Percentiles rank a stretch among this genome's conserved stretches.
Evolutionary conservation across 768 basidiomycete genomes (phyloP).

Genomic region (Psilocybe subaeruginosa): DNA sequence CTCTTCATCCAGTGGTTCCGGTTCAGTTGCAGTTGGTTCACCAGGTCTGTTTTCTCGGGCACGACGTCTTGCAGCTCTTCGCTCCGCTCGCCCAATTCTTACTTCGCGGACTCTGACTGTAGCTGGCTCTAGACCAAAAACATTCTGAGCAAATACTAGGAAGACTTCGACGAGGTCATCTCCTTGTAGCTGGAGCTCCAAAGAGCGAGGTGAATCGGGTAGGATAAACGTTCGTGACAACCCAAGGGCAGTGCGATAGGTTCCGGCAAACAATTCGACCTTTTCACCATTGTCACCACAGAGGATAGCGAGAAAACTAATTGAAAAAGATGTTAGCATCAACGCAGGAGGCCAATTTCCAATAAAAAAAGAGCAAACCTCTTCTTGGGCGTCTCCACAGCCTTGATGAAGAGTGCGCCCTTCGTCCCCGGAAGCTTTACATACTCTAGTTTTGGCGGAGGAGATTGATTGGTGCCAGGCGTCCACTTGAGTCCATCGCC

Average conservation of each 20-base stretch:
- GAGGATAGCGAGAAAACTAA: slow-evolving; percentile 88
- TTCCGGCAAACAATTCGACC: slow-evolving; percentile 92
- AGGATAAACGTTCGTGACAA: slow-evolving; percentile 93
- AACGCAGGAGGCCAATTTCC: background rate
- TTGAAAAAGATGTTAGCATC: slow-evolving; percentile 1
- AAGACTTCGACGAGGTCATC: slow-evolving; percentile 94
- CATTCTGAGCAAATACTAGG: slow-evolving; percentile 88
- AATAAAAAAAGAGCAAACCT: slow-evolving; percentile 50
- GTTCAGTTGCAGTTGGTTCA: slow-evolving; percentile 44
- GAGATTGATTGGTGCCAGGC: slow-evolving; percentile 48
- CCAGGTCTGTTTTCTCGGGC: slow-evolving; percentile 69
- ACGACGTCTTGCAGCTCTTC: slow-evolving; percentile 81
- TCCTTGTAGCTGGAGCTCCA: slow-evolving; percentile 88
- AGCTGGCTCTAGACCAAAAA: slow-evolving; percentile 90
- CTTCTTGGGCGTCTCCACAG: slow-evolving; percentile 89
- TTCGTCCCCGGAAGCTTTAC: slow-evolving; percentile 93
- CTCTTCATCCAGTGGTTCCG: slow-evolving; percentile 55
- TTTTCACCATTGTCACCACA: slow-evolving; percentile 94
- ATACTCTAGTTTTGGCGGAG: slow-evolving; percentile 87
- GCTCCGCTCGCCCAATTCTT: slow-evolving; percentile 85
- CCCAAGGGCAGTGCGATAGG: slow-evolving; percentile 85
- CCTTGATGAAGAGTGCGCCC: slow-evolving; percentile 79
- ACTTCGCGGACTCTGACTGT: slow-evolving; percentile 95
- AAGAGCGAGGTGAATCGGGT: slow-evolving; percentile 85
- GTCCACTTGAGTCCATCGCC: slow-evolving; percentile 29